Base-by-base conservation (phyloP, 2,329 filamentous ascomycete genomes). In the Furcasterigmium sp. region DNA sequence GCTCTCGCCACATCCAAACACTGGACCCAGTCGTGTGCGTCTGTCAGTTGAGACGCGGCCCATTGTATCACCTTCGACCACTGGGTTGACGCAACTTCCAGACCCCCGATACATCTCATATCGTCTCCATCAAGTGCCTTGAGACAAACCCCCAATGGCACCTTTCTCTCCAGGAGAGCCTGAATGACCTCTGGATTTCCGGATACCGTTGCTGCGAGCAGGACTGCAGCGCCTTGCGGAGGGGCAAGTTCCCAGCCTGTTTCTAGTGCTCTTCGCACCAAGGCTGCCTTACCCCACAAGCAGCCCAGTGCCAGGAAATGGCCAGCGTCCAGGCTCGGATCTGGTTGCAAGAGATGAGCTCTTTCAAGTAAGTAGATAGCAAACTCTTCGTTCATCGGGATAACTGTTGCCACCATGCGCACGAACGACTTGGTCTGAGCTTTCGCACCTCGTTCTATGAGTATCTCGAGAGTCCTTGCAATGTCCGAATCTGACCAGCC, bases 301-400 rank as follows among this genome's bases (percentile, higher is more conserved):
- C 35, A 37, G 6, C 18, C 35, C 18, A 37, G 11, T 11, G 20
- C 14, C 4, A 37, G 18, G 13, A 37, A 20, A 20, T 37, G 18
- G 8, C 4, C 7, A 6, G 18, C 5, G 7, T 17, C 18, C 10
- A 37, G 20, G 21, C 10, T 17, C 13, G 17, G 2, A 1, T 13
- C 26, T 3, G 45, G 30, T 15, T 43, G 39, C 2, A 47, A 20
- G 5, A 1, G n/a, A 2, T 34, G 11, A 3, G 14, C 15, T 21
- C 21, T 36, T 3, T 28, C n/a, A 4, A 45, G 3, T 2, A 45
- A 19, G 19, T 32, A 43, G 2, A 40, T 4, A 2, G 39, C 40
- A 7, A 35, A 30, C 2, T 10, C 8, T 9, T 45, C 46, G 3
- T 47, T 39, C 30, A 37, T 34, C 2, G 46, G 42, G 19, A 45